Base-by-base conservation (phyloP, 805 yeast genomes). In the Suhomyces kilbournensis region DNA sequence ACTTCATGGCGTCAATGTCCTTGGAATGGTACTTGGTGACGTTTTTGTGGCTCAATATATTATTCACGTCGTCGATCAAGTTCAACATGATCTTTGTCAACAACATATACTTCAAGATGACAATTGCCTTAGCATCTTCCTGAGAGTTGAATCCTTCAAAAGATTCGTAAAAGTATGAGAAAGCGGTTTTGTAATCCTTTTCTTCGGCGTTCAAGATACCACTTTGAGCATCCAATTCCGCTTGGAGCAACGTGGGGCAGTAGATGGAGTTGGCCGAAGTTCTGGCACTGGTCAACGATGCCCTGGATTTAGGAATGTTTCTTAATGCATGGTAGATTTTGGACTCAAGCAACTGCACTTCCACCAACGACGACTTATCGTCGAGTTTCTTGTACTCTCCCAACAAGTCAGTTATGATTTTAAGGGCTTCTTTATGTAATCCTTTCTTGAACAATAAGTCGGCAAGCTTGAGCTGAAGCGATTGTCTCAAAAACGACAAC, bases 231-330 rank as follows among this genome's bases (percentile, higher is more conserved):
- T 94, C 99, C 51, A 94, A 80, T 66, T 91, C 96, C 1, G 98
- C 98, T 72, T 94, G 97, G 61, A 87, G 80, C 48, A 85, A 76
- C n/a, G 97, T 88, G 8, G 98, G 96, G 63, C 97, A 89, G 74
- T 92, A 96, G 49, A 94, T 90, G 20, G 97, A 82, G 69, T 94
- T 96, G n/a, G 99, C 99, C 2, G 96, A 87, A 0, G 99, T 94
- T 70, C 98, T 83, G 1, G 99, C 97, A 46, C 96, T 85, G 2
- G 98, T 91, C 61, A 94, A 78, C 2, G 97, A 85, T 7, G 98
- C 97, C 62, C 89, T 83, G 4, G 97, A 82, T 72, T 93, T 94
- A 4, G 97, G 88, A 62, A 89, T 80, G 69, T 94, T 94, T 68
- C 97, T 83, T 62, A 94, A 77, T 25, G 96, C 91, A 68, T 92